Base-by-base conservation (phyloP, 208 protist species). In the Lotmaria passim region DNA sequence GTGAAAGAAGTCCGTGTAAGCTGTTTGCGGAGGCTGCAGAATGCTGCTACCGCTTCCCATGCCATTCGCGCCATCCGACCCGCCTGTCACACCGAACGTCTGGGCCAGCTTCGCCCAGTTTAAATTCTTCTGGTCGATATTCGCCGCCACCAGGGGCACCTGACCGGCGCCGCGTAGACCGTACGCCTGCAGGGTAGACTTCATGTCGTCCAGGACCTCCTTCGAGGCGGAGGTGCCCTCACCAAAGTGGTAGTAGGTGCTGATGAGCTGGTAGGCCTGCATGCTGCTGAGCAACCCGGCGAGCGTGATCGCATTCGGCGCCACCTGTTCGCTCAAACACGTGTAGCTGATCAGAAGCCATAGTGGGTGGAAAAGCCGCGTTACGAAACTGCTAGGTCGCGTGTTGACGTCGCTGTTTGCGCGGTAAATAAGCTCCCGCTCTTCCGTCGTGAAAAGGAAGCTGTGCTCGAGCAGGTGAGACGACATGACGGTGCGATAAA, bases 251-350 rank as follows among this genome's bases (percentile, higher is more conserved):
- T 90, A 92, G 73, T 95, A 93, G 19, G 85, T 85, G 72, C 66
- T 78, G 61, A 92, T 85, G 52, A 97, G 80, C 61, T 97, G 89
- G 41, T 91, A 95, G 19, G 89, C 89, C 63, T 97, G 93, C 64
- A 97, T 77, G 19, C 78, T 83, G 67, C 82, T 86, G 19, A 97
- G 69, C 7, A 94, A 60, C 3, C 92, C 94, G 7, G 75, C 81
- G 26, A 96, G 56, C 21, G 94, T 96, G 76, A 97, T 93, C 21
- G 93, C 83, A 62, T 97, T 97, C 8, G 94, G 94, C 3, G 94
- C 94, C 17, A 97, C 90, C n/a, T 78, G 79, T n/a, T 93, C 89
- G 11, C 86, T 83, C 28, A 97, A 68, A 17, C 90, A 43, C 36
- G 79, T 61, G 7, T 33, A 39, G 68, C 79, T 90, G 50, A 97